Conservation (phyloP, 345 rosid species). For the Capsella bursapastoris region DNA sequence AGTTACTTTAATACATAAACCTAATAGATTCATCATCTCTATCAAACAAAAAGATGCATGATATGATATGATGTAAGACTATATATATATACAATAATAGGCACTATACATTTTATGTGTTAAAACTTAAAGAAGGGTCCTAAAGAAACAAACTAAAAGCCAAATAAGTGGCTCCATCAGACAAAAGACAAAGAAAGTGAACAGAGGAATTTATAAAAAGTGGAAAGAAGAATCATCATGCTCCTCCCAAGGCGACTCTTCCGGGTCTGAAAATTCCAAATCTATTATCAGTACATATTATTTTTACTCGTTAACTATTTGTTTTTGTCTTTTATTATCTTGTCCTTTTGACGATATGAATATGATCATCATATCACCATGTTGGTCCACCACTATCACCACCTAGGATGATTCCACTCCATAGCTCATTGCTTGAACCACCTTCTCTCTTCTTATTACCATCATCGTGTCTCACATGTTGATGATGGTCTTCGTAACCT, state of each 20-base stretch:
- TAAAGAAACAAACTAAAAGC: constrained; percentile 21
- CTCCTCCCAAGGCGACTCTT: constrained; percentile 49
- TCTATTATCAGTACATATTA: constrained; percentile 21
- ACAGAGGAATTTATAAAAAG: constrained; percentile 31
- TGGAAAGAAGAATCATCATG: constrained; percentile 40
- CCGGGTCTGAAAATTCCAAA: constrained; percentile 47
- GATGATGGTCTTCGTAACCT: constrained; percentile 20
- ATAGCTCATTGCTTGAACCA: constrained; percentile 47
- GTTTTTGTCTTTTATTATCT: constrained; percentile 34
- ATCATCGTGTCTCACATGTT: constrained; percentile 40
- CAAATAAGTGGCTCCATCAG: constrained; percentile 39
- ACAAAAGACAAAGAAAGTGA: constrained; percentile 41
- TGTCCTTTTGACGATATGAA: constrained; percentile 26
- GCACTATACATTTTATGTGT: constrained; percentile 21
- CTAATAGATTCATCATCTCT: not conserved
- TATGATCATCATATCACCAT: constrained; percentile 37
- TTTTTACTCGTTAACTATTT: constrained; percentile 30
- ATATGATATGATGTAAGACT: not conserved
- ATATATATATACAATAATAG: constrained; percentile 3
- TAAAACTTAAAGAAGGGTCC: constrained; percentile 8
- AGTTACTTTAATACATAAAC: not conserved
- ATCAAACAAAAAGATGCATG: not conserved
- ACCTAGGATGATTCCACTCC: constrained; percentile 49
- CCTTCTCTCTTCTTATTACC: constrained; percentile 45
- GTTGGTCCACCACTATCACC: constrained; percentile 50